These are phyloP conservation scores for Postia placenta DNA, from an alignment of 768 basidiomycete species.

Conservation along the genomic window DNA sequence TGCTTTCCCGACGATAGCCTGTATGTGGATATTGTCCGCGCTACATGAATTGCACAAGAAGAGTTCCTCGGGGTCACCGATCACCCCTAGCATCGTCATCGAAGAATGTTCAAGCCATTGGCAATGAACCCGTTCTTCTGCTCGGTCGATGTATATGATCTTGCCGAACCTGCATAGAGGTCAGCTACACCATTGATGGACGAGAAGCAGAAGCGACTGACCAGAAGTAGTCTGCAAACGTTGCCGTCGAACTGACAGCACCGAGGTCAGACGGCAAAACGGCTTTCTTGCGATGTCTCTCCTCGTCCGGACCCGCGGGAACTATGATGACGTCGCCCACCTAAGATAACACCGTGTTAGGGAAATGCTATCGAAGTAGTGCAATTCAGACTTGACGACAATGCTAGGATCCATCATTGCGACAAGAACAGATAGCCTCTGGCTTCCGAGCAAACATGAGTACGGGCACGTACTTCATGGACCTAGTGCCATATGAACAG, in stretches of 20 bases:
- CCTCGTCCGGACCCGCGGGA: slow-evolving; percentile 30
- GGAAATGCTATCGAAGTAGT: no score
- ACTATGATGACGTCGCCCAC: slow-evolving; percentile 58
- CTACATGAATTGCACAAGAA: slow-evolving; percentile 54
- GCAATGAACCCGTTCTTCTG: slow-evolving; percentile 45
- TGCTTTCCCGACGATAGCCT: slow-evolving; percentile 43
- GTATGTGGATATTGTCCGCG: slow-evolving; percentile 27
- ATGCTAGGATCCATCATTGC: no score
- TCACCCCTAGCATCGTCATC: slow-evolving; percentile 51
- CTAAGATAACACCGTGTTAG: no score
- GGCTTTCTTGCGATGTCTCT: slow-evolving; percentile 26
- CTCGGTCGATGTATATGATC: slow-evolving; percentile 47
- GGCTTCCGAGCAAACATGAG: no score
- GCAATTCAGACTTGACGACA: no score
- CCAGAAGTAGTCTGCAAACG: slow-evolving; percentile 62
- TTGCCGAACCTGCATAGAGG: slow-evolving; percentile 56
- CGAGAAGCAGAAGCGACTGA: slow-evolving; percentile 17
- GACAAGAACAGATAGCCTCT: no score
- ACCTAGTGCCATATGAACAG: no score
- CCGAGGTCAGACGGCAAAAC: slow-evolving; percentile 27
- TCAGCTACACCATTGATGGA: not conserved
- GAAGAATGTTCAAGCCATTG: slow-evolving; percentile 74
- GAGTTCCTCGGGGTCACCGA: slow-evolving; percentile 59
- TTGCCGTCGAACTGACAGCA: slow-evolving; percentile 32
- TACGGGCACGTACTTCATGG: no score